phyloP scores from a whole-genome alignment of 2,329 filamentous ascomycete species.

The Leptographium radiaticola region DNA sequence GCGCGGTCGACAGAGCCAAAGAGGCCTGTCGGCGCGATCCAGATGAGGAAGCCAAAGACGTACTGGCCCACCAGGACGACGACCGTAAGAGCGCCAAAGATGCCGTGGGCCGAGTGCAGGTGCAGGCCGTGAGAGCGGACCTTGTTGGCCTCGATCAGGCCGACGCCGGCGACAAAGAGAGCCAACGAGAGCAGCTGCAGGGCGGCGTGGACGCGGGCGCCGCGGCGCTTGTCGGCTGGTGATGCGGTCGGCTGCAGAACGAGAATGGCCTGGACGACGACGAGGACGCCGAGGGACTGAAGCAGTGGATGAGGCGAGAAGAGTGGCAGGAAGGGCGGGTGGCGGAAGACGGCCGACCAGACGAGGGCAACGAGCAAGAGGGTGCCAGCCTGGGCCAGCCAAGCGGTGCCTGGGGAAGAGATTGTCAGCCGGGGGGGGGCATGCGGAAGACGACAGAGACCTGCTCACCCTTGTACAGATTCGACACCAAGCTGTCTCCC shows the following conservation, averaged over 20 bases:
- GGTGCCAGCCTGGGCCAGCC: conserved; percentile 66
- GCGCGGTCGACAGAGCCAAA: conserved; percentile 63
- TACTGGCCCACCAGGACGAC: conserved; percentile 60
- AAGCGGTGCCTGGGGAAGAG: conserved; percentile 51
- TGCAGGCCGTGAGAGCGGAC: conserved; percentile 50
- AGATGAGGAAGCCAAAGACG: conserved; percentile 70
- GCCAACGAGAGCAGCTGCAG: conserved; percentile 56
- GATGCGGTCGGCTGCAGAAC: conserved; percentile 80
- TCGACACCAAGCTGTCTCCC: conserved; percentile 49
- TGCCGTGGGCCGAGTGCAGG: conserved; percentile 70
- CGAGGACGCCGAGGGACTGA: conserved; percentile 52
- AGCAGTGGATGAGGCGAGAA: conserved; percentile 82
- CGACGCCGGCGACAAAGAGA: conserved; percentile 49
- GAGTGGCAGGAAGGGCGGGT: conserved; percentile 48
- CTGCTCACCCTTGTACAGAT: conserved; percentile 57
- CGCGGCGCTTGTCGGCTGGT: conserved; percentile 53
- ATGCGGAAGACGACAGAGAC: background rate
- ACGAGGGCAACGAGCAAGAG: conserved; percentile 63
- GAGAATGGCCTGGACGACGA: conserved; percentile 68
- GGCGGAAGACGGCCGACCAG: conserved; percentile 64
- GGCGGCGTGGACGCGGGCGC: conserved; percentile 49
- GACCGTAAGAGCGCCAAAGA: conserved; percentile 67
- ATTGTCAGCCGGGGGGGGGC: background rate
- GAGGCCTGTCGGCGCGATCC: conserved; percentile 50
- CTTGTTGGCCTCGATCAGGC: conserved; percentile 78